phyloP scores from a whole-genome alignment of 495 filamentous ascomycete species.

The Articulospora tetracladia region DNA sequence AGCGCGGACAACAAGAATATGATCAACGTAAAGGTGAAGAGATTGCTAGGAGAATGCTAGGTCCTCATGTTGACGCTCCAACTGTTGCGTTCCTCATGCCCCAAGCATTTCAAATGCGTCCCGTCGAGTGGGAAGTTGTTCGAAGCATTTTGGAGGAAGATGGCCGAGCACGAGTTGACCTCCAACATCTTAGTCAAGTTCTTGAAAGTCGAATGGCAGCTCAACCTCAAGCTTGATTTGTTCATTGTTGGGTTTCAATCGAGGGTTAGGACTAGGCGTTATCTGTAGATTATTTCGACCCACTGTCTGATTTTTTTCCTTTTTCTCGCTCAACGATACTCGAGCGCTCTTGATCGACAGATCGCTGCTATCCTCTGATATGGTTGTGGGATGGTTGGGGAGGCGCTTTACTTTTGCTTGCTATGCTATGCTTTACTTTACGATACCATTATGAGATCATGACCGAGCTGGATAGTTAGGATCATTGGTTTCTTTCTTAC shows the following conservation, averaged over 20 bases:
- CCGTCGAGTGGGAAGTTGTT: slow-evolving; percentile 61
- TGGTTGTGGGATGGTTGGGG: not conserved
- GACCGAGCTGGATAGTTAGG: slow-evolving; percentile 18
- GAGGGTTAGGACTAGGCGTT: not conserved
- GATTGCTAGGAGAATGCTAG: slow-evolving; percentile 55
- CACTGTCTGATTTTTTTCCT: not conserved
- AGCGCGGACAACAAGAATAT: slow-evolving; percentile 13
- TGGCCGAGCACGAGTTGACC: slow-evolving; percentile 40
- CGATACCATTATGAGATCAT: slow-evolving; percentile 23
- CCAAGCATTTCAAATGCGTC: slow-evolving; percentile 58
- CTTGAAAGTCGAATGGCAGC: slow-evolving; percentile 32
- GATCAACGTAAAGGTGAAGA: slow-evolving; percentile 38
- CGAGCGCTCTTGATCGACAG: not conserved
- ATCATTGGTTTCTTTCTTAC: slow-evolving; percentile 9
- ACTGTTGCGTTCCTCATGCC: slow-evolving; percentile 65
- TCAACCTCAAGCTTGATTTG: slow-evolving; percentile 2
- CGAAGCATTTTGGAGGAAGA: slow-evolving; percentile 53
- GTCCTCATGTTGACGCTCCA: slow-evolving; percentile 52
- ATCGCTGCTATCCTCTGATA: not conserved
- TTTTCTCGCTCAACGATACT: not conserved
- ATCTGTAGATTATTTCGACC: slow-evolving; percentile 2
- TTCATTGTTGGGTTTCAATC: not conserved
- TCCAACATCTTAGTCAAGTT: slow-evolving; percentile 42
- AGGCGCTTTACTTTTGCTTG: not conserved
- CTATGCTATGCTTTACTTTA: not conserved